Evolutionary conservation across 768 basidiomycete genomes (phyloP).

Genomic region (Trametes sanguinea): DNA sequence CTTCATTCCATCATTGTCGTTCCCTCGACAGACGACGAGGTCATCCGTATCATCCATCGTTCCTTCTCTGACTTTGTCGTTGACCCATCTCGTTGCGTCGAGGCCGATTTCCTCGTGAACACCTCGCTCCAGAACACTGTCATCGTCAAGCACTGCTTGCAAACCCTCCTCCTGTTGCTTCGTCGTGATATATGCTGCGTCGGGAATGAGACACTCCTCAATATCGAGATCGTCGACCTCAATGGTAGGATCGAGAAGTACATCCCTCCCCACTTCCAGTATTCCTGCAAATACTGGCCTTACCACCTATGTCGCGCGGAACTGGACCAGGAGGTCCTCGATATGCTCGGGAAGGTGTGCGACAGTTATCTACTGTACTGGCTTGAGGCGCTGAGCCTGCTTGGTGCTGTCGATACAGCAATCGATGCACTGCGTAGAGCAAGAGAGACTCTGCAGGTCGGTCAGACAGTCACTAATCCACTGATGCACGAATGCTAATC

Average conservation of each 20-base stretch:
- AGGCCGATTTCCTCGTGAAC: slow-evolving; percentile 12
- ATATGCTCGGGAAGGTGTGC: neutral
- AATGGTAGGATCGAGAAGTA: neutral
- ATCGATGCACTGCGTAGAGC: neutral
- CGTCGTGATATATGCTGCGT: slow-evolving; percentile 8
- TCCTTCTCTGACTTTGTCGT: slow-evolving; percentile 30
- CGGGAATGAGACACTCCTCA: neutral
- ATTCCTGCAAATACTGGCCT: slow-evolving; percentile 20
- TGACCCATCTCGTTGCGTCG: slow-evolving; percentile 14
- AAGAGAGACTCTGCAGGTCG: neutral
- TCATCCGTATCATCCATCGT: slow-evolving; percentile 22
- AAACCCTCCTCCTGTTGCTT: neutral
- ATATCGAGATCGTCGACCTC: slow-evolving; percentile 5
- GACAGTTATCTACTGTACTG: too few species aligned
- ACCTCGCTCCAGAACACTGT: neutral
- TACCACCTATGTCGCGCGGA: slow-evolving; percentile 18
- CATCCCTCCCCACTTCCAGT: slow-evolving; percentile 23
- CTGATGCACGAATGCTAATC: neutral
- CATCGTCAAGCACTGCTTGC: neutral
- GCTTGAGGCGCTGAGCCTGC: too few species aligned
- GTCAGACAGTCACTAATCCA: neutral
- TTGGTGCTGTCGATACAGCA: neutral
- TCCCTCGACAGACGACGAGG: slow-evolving; percentile 7
- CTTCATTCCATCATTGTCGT: slow-evolving; percentile 24
- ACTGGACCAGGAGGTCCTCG: neutral